Conservation (phyloP, 352 stramenopile genomes). For the Ophiocytium majus region DNA sequence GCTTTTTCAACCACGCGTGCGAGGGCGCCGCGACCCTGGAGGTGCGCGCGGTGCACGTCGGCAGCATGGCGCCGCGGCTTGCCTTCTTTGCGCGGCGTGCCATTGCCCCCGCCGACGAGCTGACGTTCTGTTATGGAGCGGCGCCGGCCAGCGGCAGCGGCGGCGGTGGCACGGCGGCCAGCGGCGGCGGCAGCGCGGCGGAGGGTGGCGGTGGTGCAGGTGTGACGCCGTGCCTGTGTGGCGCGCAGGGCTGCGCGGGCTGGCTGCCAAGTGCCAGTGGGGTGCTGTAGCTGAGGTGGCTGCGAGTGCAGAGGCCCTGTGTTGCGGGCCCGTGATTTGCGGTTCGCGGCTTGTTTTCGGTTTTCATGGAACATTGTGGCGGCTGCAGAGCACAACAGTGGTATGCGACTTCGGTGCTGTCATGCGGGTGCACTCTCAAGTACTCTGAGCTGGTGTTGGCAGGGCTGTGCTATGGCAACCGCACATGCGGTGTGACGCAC, state of each 20-base stretch:
- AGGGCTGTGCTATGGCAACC: too few species aligned
- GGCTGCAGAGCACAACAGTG: too few species aligned
- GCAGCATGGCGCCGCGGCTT: conserved; percentile 26
- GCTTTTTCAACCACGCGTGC: conserved; percentile 61
- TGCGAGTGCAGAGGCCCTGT: too few species aligned
- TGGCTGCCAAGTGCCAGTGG: background rate
- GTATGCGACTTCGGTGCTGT: too few species aligned
- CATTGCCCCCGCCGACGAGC: conserved; percentile 37
- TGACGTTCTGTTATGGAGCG: conserved; percentile 41
- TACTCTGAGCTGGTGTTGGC: too few species aligned
- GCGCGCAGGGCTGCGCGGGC: background rate
- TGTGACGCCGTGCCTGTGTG: conserved; percentile 8
- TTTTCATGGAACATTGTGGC: too few species aligned
- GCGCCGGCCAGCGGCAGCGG: background rate
- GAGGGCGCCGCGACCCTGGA: conserved; percentile 60
- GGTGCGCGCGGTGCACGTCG: conserved; percentile 28
- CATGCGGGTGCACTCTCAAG: too few species aligned
- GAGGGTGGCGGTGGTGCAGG: background rate
- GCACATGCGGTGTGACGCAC: too few species aligned
- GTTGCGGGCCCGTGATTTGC: too few species aligned
- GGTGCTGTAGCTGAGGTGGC: too few species aligned
- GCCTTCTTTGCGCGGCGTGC: conserved; percentile 42
- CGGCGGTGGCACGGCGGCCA: background rate
- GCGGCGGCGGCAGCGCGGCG: background rate
- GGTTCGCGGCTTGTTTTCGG: too few species aligned